Conservation (phyloP, 2,329 filamentous ascomycete species). For the Penicillium sp. region DNA sequence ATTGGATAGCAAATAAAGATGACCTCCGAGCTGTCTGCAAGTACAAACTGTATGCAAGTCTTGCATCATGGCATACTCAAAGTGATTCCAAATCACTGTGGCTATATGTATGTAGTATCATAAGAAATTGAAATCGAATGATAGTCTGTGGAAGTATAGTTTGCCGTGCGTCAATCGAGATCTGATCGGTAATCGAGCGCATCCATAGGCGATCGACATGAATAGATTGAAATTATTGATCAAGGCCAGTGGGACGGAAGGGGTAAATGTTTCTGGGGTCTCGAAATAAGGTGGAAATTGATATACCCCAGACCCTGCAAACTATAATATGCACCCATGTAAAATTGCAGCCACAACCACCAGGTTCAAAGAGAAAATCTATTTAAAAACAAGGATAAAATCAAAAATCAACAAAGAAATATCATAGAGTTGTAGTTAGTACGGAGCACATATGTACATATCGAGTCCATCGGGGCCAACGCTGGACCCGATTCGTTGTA, state of each 20-base stretch:
- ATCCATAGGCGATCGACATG: not conserved
- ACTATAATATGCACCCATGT: not conserved
- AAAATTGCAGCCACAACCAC: not conserved
- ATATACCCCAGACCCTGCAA: not conserved
- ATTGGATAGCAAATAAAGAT: not conserved
- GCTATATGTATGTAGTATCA: not conserved
- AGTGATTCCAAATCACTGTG: not conserved
- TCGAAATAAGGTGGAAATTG: constrained; percentile 1
- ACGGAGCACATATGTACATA: not conserved
- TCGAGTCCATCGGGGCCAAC: not conserved
- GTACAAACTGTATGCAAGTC: no score
- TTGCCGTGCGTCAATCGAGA: not conserved
- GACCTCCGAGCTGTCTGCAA: not conserved
- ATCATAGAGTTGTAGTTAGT: not conserved
- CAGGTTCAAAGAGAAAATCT: not conserved
- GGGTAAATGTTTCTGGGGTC: not conserved
- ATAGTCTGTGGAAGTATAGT: not conserved
- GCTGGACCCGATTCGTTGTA: constrained; percentile 5
- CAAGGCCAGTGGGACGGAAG: not conserved
- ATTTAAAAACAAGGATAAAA: not conserved
- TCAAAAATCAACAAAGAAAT: not conserved
- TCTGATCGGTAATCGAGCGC: not conserved
- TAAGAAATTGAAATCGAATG: not conserved
- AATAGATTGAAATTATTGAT: not conserved
- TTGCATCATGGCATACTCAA: not conserved